Base-by-base conservation (phyloP, 345 rosid species). In the Eucalyptus tenuipes region DNA sequence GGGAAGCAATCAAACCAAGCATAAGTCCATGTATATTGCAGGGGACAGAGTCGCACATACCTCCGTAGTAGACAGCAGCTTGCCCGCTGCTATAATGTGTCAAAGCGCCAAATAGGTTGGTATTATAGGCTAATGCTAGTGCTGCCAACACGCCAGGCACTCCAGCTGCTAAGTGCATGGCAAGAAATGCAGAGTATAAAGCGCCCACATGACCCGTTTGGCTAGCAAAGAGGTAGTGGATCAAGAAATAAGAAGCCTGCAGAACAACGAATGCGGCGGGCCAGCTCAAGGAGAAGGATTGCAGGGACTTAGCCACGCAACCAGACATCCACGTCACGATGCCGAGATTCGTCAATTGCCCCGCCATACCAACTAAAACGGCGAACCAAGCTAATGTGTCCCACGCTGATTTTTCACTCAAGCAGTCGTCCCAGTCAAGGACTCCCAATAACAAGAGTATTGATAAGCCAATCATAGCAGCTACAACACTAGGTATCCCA, bases 71-170 rank as follows among this genome's bases (percentile, higher is more conserved):
- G 18, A 98, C 99, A 89, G 99, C 99, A 52, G 99, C 99, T 94
- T 97, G 99, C 57, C 99, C 99, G 66, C 99, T 95, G 91, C 99
- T 98, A 90, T 97, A 98, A 92, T 98, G 99, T n/a, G 99, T 97
- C 88, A 95, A 88, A 49, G 99, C 95, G 87, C 99, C 99, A 79
- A 97, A 97, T 53, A 98, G 98, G 94, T 95, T 98, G 85, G 98
- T 97, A 89, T 96, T 97, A 90, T 93, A 97, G 88, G 99, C 99
- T 88, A 98, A 93, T 87, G 97, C 99, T 80, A 98, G 90, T 16
- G 98, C 98, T 53, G 99, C 96, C 71, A 98, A 37, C 22, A 93
- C 88, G 29, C 95, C 96, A 2, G 99, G 99, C 59, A 98, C 99
- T 47, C 98, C 97, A 40, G 99, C 98, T 49, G 96, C 99, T 86